Evolutionary conservation across 345 rosid genomes (phyloP).

Genomic region (Aurinia saxatilis): DNA sequence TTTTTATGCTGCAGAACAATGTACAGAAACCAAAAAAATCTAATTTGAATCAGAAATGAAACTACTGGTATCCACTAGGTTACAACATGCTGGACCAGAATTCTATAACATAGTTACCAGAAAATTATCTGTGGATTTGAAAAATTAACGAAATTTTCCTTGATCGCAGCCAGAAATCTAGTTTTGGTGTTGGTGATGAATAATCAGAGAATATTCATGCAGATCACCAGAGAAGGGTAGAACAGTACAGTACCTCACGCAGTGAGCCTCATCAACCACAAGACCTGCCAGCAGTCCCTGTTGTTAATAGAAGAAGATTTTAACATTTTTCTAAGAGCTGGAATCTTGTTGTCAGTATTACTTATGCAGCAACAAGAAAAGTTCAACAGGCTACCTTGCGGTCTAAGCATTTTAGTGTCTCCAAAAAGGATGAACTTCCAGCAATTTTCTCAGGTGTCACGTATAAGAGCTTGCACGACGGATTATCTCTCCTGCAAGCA

Average conservation of each 20-base stretch:
- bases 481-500: conserved; percentile 52
- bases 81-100: not conserved
- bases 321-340: not conserved
- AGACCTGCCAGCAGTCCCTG: conserved; percentile 77
- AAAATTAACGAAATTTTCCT: not conserved
- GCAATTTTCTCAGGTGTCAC: conserved; percentile 89
- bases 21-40: not conserved
- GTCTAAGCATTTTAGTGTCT: conserved; percentile 52
- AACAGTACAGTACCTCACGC: conserved; percentile 58
- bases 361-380: not conserved
- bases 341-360: not conserved
- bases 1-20: not conserved
- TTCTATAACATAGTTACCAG: not conserved
- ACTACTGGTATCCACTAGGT: not conserved
- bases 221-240: not conserved
- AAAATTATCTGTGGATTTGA: not conserved
- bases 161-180: not conserved
- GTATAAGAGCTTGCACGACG: conserved; percentile 83
- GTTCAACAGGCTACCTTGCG: conserved; percentile 41
- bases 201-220: not conserved
- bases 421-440: conserved; percentile 60
- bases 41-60: too few species aligned
- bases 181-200: not conserved
- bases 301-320: conserved; percentile 9
- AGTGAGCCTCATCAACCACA: conserved; percentile 90